A percentile compares a stretch with the other conserved stretches of the same genome.
These are phyloP conservation scores for Tetratostichococcus sp. DNA, from an alignment of 139 green algal species.

Conservation along the genomic window DNA sequence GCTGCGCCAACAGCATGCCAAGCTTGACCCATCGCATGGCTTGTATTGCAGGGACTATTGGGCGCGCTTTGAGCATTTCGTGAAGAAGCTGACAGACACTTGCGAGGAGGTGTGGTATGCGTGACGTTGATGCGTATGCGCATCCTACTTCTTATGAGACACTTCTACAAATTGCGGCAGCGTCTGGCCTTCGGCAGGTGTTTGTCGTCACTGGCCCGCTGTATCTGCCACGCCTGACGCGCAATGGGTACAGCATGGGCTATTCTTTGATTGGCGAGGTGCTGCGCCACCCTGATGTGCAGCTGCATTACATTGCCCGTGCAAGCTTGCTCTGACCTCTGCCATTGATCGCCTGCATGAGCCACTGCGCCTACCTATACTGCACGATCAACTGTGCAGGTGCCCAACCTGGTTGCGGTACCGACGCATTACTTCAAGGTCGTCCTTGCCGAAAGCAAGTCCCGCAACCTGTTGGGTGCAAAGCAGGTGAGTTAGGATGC, in stretches of 20 bases:
- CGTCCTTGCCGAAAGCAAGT: conserved; percentile 24
- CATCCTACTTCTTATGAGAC: too few relatives aligned
- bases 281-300: too few relatives aligned
- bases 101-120: conserved; percentile 46
- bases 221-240: conserved; percentile 51
- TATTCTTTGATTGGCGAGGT: conserved; percentile 65
- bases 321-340: too few relatives aligned
- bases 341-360: too few relatives aligned
- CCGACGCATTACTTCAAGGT: conserved; percentile 95
- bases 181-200: neutral
- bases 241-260: conserved; percentile 58
- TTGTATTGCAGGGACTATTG: conserved; percentile 79
- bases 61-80: conserved; percentile 88
- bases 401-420: conserved; percentile 74
- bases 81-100: conserved; percentile 49
- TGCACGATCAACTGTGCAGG: conserved; percentile 29
- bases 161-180: too few relatives aligned
- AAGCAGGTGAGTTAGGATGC: neutral
- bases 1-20: too few relatives aligned
- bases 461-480: neutral
- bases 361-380: neutral
- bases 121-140: too few relatives aligned
- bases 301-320: too few relatives aligned
- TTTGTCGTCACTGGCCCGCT: conserved; percentile 84
- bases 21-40: neutral